Conservation (phyloP, 352 stramenopile genomes). For the Pythium phragmitis region DNA sequence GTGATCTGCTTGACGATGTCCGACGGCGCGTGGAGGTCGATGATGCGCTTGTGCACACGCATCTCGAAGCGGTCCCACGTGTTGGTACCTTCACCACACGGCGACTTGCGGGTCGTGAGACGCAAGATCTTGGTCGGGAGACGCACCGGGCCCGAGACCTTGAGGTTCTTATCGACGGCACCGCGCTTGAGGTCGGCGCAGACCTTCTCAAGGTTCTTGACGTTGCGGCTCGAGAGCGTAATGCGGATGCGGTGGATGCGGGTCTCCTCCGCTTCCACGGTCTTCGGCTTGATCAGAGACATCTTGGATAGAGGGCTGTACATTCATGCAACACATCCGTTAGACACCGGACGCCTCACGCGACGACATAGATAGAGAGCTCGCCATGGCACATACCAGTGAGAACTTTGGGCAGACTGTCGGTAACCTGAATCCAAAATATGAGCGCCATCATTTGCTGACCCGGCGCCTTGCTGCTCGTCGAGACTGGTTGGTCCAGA, state of each 20-base stretch:
- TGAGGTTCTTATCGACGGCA: conserved; percentile 98
- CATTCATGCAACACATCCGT: background rate
- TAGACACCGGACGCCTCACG: background rate
- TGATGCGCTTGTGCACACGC: conserved; percentile 99
- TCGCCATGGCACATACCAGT: conserved; percentile 51
- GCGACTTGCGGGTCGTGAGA: conserved; percentile 99
- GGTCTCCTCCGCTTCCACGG: conserved; percentile 81
- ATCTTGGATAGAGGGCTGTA: conserved; percentile 88
- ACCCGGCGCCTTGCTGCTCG: background rate
- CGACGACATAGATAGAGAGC: background rate
- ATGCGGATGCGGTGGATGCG: conserved; percentile 98
- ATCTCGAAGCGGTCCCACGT: conserved; percentile 99
- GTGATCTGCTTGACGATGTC: conserved; percentile 99
- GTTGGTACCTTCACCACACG: conserved; percentile 98
- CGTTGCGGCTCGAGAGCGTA: conserved; percentile 98
- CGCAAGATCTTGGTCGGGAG: conserved; percentile 98
- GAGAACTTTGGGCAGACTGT: conserved; percentile 65
- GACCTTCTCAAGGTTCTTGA: conserved; percentile 99
- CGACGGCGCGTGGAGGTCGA: conserved; percentile 97
- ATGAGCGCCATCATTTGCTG: conserved; percentile 3
- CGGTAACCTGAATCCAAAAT: conserved; percentile 92
- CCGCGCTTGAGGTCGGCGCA: conserved; percentile 98
- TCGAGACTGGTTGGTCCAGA: conserved; percentile 19
- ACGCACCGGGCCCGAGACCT: conserved; percentile 97
- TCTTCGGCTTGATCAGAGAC: conserved; percentile 87